Evolutionary conservation across 2,329 filamentous ascomycete genomes (phyloP), one percentile per base, ranked within the genome.

Genomic region (Aspergillus puulaauensis): DNA sequence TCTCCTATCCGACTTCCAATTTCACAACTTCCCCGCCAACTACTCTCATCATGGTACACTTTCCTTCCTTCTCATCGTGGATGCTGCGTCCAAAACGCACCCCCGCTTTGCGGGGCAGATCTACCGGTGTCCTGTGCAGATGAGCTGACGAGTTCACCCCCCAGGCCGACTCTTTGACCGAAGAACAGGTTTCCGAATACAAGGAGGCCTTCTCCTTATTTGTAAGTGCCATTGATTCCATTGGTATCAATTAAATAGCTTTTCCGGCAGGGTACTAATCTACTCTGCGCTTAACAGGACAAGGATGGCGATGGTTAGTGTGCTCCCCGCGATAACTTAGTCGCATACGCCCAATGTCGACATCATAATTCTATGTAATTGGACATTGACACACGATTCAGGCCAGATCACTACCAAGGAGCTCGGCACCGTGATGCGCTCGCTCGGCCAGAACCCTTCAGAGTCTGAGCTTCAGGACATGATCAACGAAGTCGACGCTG

Each of bases 201-300:
- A 99, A 98, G 90, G 95, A 99, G 84, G 95, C 95, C 56, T 99
- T 99, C 83, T 99, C 95, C 78, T 91, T 99, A 68, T 99, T 99
- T 81, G 95, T 99, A 89, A 89, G 95, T 88, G 17, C 45, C 35
- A 21, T 37, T 35, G 21, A 6, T 41, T 24, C 21, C 37, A 15
- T 5, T 19, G 11, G 44, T 51, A 3, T n/a, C 11, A 15, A 19
- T 44, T 8, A n/a, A 15, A 15, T 14, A 11, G 5, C 14, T n/a
- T 14, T 54, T 6, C 46, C 51, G 58, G 17, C 48, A 50, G 58
- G 52, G 55, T 44, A 67, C 64, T 52, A 52, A 59, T 44, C 48
- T 56, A 64, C 63, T 59, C 59, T 37, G 61, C 50, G 57, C 57
- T 60, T 31, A 64, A 73, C 70, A 93, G 90, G 90, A 93, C 82